Percentiles rank a stretch among this genome's conserved stretches.
phyloP scores from a whole-genome alignment of 2,329 filamentous ascomycete genomes.

The Alternaria atra region DNA sequence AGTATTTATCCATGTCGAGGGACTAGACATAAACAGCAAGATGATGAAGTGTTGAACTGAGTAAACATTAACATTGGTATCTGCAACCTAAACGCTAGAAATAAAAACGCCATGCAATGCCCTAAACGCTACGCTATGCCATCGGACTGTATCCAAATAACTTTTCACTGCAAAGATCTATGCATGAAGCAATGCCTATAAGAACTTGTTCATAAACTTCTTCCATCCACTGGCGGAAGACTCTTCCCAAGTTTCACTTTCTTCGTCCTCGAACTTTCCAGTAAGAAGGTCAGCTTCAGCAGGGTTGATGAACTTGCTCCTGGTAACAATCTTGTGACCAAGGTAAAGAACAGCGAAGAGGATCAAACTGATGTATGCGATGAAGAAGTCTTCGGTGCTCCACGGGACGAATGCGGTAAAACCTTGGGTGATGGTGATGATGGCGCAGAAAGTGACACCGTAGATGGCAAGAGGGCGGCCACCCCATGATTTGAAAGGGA shows the following conservation, averaged over 20 bases:
- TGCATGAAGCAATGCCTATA: conserved; percentile 16
- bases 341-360: conserved; percentile 62
- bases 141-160: conserved; percentile 21
- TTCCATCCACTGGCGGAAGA: conserved; percentile 43
- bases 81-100: conserved; percentile 9
- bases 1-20: not conserved
- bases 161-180: conserved; percentile 14
- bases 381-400: conserved; percentile 49
- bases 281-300: conserved; percentile 55
- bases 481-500: conserved; percentile 50
- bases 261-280: conserved; percentile 49
- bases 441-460: conserved; percentile 48
- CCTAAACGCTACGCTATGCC: conserved; percentile 29
- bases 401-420: conserved; percentile 55
- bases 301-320: conserved; percentile 52
- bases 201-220: conserved; percentile 40
- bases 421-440: conserved; percentile 54
- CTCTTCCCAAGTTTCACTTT: conserved; percentile 46
- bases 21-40: not conserved
- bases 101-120: conserved; percentile 32
- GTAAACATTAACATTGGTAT: conserved; percentile 29
- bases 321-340: conserved; percentile 63
- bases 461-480: conserved; percentile 49
- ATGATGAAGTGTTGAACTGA: not conserved
- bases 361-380: conserved; percentile 52